Evolutionary conservation across 208 protist genomes (phyloP).

Genomic region (Wallacemonas collosoma): DNA sequence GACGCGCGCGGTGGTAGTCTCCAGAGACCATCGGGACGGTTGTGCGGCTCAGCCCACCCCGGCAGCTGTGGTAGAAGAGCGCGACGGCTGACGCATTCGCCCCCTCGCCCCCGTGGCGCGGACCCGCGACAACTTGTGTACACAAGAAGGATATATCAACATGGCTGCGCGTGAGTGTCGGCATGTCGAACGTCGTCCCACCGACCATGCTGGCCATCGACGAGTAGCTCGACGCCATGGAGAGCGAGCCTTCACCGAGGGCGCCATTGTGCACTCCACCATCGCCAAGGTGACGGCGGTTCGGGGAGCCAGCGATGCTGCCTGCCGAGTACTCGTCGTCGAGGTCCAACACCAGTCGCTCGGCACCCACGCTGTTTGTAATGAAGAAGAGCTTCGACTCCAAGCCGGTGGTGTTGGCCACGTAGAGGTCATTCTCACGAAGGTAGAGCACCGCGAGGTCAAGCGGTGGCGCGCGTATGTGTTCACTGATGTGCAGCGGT

Average conservation of each 20-base stretch:
- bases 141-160: slow-evolving; percentile 37
- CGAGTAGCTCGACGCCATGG: slow-evolving; percentile 10
- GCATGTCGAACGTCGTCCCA: slow-evolving; percentile 36
- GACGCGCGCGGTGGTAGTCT: slow-evolving; percentile 11
- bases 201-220: slow-evolving; percentile 1
- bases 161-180: slow-evolving; percentile 31
- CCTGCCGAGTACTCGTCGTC: slow-evolving; percentile 28
- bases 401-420: slow-evolving; percentile 51
- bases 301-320: slow-evolving; percentile 21
- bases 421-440: slow-evolving; percentile 57
- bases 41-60: slow-evolving; percentile 2
- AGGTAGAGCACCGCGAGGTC: slow-evolving; percentile 65
- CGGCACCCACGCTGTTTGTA: slow-evolving; percentile 9
- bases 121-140: slow-evolving; percentile 23
- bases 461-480: slow-evolving; percentile 43
- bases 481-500: neutral
- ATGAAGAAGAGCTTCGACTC: slow-evolving; percentile 50
- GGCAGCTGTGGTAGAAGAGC: slow-evolving; percentile 18
- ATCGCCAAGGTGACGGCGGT: slow-evolving; percentile 24
- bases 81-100: neutral
- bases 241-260: slow-evolving; percentile 22
- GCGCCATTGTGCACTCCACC: slow-evolving; percentile 20
- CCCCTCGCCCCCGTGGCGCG: slow-evolving; percentile 12
- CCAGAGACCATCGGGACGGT: slow-evolving; percentile 9
- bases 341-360: slow-evolving; percentile 27